phyloP scores from a whole-genome alignment of 495 filamentous ascomycete genomes.

The Amorphotheca resinae region DNA sequence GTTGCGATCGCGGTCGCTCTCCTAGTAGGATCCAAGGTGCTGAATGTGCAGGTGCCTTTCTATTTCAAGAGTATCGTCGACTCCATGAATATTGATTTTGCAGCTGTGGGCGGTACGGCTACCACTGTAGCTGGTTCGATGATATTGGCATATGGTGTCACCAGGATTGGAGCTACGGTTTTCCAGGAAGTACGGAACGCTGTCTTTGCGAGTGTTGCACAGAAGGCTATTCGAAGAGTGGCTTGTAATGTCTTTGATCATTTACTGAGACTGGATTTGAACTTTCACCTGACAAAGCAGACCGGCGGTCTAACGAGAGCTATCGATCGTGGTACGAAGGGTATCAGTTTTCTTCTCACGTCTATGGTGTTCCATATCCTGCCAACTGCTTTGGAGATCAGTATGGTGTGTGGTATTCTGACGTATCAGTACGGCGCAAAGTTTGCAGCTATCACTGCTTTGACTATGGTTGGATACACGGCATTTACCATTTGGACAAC shows the following conservation, averaged over 20 bases:
- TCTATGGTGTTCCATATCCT: slow-evolving; percentile 98
- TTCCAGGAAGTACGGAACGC: slow-evolving; percentile 92
- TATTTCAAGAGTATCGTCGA: slow-evolving; percentile 98
- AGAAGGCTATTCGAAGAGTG: slow-evolving; percentile 87
- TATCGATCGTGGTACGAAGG: slow-evolving; percentile 94
- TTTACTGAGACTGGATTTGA: slow-evolving; percentile 74
- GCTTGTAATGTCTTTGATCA: slow-evolving; percentile 89
- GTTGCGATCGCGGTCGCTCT: slow-evolving; percentile 71
- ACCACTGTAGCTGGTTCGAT: slow-evolving; percentile 81
- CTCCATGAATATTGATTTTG: slow-evolving; percentile 91
- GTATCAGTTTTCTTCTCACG: slow-evolving; percentile 89
- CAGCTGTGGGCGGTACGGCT: slow-evolving; percentile 67
- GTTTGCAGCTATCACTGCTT: slow-evolving; percentile 82
- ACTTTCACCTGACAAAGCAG: slow-evolving; percentile 87
- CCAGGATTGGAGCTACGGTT: slow-evolving; percentile 72
- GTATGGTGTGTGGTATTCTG: slow-evolving; percentile 84
- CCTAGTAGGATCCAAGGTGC: slow-evolving; percentile 80
- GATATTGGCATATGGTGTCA: slow-evolving; percentile 82
- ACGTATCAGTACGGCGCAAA: slow-evolving; percentile 89
- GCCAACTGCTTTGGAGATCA: slow-evolving; percentile 86
- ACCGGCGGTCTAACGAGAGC: slow-evolving; percentile 89
- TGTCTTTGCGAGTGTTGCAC: slow-evolving; percentile 90
- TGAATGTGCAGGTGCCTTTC: slow-evolving; percentile 97
- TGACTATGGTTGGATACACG: slow-evolving; percentile 87
- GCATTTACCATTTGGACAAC: slow-evolving; percentile 93